Conservation (phyloP, 2,329 filamentous ascomycete species). For the Alternaria incomplexa region DNA sequence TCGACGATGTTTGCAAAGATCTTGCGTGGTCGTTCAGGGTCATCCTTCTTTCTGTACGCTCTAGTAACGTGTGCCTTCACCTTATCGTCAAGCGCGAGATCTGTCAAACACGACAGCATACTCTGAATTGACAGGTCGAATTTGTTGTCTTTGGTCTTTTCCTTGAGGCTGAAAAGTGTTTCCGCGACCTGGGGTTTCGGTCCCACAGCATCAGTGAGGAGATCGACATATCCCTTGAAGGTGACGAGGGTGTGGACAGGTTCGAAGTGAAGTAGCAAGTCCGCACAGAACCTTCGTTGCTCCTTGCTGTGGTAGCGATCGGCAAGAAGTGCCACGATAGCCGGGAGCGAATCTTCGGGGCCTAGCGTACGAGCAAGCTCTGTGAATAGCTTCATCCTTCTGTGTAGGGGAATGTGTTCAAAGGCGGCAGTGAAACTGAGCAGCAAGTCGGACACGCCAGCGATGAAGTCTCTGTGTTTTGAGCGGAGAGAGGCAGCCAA, state of each 20-base stretch:
- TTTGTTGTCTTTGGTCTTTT: conserved; percentile 47
- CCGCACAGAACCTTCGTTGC: conserved; percentile 75
- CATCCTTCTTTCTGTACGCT: conserved; percentile 37
- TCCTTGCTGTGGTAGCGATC: conserved; percentile 84
- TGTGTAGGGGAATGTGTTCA: conserved; percentile 90
- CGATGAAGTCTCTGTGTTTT: conserved; percentile 76
- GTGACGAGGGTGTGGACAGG: conserved; percentile 75
- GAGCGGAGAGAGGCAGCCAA: conserved; percentile 84
- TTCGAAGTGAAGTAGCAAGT: conserved; percentile 74
- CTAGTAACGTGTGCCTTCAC: conserved; percentile 39
- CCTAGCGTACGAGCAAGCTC: conserved; percentile 86
- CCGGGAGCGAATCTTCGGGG: conserved; percentile 84
- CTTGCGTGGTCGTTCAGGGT: conserved; percentile 34
- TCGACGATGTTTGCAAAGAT: conserved; percentile 49
- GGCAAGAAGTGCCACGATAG: conserved; percentile 85
- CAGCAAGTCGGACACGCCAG: conserved; percentile 86
- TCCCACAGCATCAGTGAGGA: conserved; percentile 77
- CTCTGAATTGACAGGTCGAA: conserved; percentile 45
- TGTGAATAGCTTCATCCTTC: conserved; percentile 80
- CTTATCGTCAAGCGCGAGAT: conserved; percentile 43
- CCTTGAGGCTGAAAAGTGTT: conserved; percentile 69
- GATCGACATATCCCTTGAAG: conserved; percentile 75
- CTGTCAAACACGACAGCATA: conserved; percentile 49
- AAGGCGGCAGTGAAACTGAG: conserved; percentile 95
- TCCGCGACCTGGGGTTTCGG: conserved; percentile 76